Evolutionary conservation across 108 stramenopile genomes (phyloP).

Genomic region (Cylindrotheca closterium): DNA sequence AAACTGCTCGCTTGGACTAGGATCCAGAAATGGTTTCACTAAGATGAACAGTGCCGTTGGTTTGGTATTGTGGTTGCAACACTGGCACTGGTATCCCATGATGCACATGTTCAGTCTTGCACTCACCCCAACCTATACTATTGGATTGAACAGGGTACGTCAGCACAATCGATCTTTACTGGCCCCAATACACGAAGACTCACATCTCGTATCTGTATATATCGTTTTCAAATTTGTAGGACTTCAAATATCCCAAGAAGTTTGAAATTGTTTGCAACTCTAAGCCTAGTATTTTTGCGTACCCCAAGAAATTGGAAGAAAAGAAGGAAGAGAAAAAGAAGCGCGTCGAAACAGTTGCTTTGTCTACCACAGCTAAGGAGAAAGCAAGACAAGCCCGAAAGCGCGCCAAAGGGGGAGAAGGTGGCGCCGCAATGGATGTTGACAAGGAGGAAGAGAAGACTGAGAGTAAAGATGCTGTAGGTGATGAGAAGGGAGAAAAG

Average conservation of each 20-base stretch:
- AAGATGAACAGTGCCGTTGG: constrained; percentile 95
- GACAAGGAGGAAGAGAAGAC: constrained; percentile 56
- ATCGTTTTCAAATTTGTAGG: constrained; percentile 10
- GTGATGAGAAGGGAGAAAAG: constrained; percentile 53
- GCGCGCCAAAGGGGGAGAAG: constrained; percentile 80
- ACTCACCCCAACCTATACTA: constrained; percentile 92
- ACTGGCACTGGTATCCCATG: constrained; percentile 99
- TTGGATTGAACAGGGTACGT: constrained; percentile 87
- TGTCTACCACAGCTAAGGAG: constrained; percentile 97
- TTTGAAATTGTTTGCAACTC: constrained; percentile 92
- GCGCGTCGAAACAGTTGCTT: constrained; percentile 94
- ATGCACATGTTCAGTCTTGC: constrained; percentile 96
- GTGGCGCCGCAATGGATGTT: constrained; percentile 69
- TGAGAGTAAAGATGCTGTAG: constrained; percentile 42
- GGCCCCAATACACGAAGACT: too few relatives aligned
- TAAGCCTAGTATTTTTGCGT: constrained; percentile 92
- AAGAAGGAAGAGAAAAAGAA: constrained; percentile 99
- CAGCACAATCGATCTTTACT: too few relatives aligned
- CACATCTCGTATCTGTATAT: too few relatives aligned
- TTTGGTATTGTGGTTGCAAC: constrained; percentile 94
- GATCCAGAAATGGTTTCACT: constrained; percentile 92
- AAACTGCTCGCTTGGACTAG: constrained; percentile 88
- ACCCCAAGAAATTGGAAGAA: constrained; percentile 95
- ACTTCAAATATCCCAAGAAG: constrained; percentile 94
- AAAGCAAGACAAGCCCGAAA: constrained; percentile 93